phyloP scores from a whole-genome alignment of 345 rosid species.

The Syzygium oleosum region DNA sequence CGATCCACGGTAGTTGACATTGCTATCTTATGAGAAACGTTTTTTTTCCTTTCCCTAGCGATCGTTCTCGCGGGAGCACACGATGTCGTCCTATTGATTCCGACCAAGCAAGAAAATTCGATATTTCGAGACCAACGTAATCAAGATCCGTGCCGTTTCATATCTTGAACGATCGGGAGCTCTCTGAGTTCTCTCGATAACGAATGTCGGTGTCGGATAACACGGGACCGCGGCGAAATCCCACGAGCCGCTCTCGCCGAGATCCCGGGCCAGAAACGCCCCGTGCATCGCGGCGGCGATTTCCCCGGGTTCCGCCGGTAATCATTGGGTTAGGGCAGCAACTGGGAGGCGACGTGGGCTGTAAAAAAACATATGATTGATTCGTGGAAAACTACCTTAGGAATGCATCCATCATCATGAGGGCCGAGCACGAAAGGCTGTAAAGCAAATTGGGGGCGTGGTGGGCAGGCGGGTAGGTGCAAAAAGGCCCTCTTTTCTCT shows the following conservation, averaged over 20 bases:
- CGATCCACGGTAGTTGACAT: no score
- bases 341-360: not conserved
- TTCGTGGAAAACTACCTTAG: not conserved
- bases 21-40: no score
- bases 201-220: not conserved
- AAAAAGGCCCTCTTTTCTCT: not conserved
- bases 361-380: not conserved
- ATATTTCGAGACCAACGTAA: no score
- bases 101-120: no score
- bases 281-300: not conserved
- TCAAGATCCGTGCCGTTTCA: not conserved
- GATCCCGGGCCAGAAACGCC: no score
- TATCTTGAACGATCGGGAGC: rapidly evolving
- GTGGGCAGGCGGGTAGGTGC: not conserved
- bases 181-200: rapidly evolving
- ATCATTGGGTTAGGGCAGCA: no score
- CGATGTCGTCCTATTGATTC: no score
- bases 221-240: no score
- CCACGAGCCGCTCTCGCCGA: no score
- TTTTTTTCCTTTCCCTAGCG: no score
- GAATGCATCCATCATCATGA: not conserved
- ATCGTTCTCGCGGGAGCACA: no score
- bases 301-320: not conserved
- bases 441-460: not conserved
- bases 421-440: not conserved